Evolutionary conservation across 306 rosid genomes (phyloP).

Genomic region (Trichosanthes cucumerina): DNA sequence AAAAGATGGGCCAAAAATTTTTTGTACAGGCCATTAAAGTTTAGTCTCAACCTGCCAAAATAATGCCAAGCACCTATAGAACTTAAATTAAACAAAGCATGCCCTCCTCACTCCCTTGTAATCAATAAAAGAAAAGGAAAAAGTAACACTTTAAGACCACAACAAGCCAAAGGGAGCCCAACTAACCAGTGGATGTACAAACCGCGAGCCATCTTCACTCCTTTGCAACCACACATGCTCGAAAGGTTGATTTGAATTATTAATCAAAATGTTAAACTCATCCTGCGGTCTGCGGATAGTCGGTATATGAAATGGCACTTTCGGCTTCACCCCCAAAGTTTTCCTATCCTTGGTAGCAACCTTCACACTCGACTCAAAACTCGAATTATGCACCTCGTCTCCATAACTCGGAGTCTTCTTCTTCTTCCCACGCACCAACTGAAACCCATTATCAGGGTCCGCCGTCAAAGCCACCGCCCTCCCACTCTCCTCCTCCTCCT

Average conservation of each 20-base stretch:
- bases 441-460: conserved; percentile 49
- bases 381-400: conserved; percentile 14
- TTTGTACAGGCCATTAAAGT: background rate
- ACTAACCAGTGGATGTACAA: conserved; percentile 82
- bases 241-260: conserved; percentile 61
- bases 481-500: conserved; percentile 27
- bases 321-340: conserved; percentile 36
- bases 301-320: conserved; percentile 83
- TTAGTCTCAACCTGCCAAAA: background rate
- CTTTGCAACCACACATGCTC: conserved; percentile 90
- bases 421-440: conserved; percentile 55
- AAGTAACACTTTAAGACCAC: background rate
- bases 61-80: background rate
- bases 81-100: background rate
- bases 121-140: background rate
- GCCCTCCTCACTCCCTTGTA: background rate
- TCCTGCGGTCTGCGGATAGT: conserved; percentile 71
- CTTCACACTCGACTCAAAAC: conserved; percentile 26
- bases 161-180: background rate
- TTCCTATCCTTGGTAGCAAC: conserved; percentile 49
- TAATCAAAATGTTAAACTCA: conserved; percentile 51
- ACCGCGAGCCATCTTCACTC: conserved; percentile 50
- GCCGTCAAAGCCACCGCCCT: conserved; percentile 8
- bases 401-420: conserved; percentile 23
- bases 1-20: background rate